Evolutionary conservation across 2,329 filamentous ascomycete genomes (phyloP), one percentile per base, ranked within the genome.

Genomic region (Fusarium sp.): DNA sequence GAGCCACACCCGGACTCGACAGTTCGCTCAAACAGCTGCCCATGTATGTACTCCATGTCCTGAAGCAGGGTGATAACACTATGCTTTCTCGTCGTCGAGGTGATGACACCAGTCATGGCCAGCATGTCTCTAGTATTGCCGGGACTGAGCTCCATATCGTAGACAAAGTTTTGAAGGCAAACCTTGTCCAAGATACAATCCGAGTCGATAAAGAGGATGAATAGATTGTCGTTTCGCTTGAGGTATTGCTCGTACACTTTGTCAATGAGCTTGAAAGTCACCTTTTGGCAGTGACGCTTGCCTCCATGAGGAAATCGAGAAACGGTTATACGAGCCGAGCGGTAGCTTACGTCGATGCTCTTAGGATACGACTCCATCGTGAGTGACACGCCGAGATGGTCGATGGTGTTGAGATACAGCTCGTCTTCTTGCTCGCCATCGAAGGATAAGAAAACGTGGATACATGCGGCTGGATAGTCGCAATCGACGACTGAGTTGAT

Each of bases 1-100:
- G 96, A 92, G 62, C 96, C 96, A 81, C 96, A 98, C 9, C 93
- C 94, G 6, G 96, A 98, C 81, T 99, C 96, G 35, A 98, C 95
- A 0, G 95, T 97, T 66, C 96, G 92, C 83, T 99, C 97, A 80
- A 98, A 98, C 6, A 98, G 89, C 82, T 99, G 97, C 7, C 96
- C 97, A 82, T 98, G 97, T 32, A 98, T 93, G 80, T 98, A 98
- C 83, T 99, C 97, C 92, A 98, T 97, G 77, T 99, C 96, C 83
- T 99, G 96, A 6, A 99, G 87, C 16, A 99, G 86, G 0, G 97
- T 98, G 79, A 98, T 94, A 66, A 98, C 86, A 76, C 93, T 95
- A 82, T 97, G 93, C 78, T 94, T 97, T 78, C 93, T 90, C 0
- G 96, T 98, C 0, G 95, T 98, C 1, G 95, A 96, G 2, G 96